Evolutionary conservation across 2,329 filamentous ascomycete genomes (phyloP).

Genomic region (Fusarium protoensiforme): DNA sequence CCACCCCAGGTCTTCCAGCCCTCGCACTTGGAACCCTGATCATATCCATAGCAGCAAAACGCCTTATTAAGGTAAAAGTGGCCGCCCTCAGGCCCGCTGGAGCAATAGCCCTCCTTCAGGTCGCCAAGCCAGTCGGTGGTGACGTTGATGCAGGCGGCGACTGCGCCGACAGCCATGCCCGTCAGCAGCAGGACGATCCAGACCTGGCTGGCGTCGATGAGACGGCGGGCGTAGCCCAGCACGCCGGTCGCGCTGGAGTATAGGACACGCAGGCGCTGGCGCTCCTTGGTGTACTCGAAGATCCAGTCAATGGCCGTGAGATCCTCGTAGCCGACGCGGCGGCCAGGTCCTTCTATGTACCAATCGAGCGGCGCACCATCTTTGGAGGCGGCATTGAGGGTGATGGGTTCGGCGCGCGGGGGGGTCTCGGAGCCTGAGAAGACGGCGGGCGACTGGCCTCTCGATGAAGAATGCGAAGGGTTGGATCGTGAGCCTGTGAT

Average conservation of each 20-base stretch:
- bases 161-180: conserved; percentile 82
- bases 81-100: conserved; percentile 78
- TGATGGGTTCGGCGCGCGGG: conserved; percentile 16
- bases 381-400: conserved; percentile 49
- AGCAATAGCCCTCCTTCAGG: conserved; percentile 90
- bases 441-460: conserved; percentile 33
- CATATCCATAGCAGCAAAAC: conserved; percentile 95
- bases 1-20: conserved; percentile 90
- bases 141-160: conserved; percentile 91
- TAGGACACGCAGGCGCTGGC: conserved; percentile 84
- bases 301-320: conserved; percentile 99
- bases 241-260: conserved; percentile 76
- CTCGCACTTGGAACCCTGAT: conserved; percentile 81
- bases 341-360: conserved; percentile 89
- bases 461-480: conserved; percentile 17
- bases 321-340: conserved; percentile 94
- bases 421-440: conserved; percentile 22
- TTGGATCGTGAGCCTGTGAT: conserved; percentile 48
- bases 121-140: conserved; percentile 94
- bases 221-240: conserved; percentile 75
- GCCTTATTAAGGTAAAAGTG: conserved; percentile 90
- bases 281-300: conserved; percentile 97
- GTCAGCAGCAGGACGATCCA: conserved; percentile 91
- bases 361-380: conserved; percentile 74
- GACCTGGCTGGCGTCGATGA: conserved; percentile 88